Percentiles rank a stretch among this genome's conserved stretches.
Evolutionary conservation across 179 eudicot species (phyloP).

Genomic region (Beta lomatogona): DNA sequence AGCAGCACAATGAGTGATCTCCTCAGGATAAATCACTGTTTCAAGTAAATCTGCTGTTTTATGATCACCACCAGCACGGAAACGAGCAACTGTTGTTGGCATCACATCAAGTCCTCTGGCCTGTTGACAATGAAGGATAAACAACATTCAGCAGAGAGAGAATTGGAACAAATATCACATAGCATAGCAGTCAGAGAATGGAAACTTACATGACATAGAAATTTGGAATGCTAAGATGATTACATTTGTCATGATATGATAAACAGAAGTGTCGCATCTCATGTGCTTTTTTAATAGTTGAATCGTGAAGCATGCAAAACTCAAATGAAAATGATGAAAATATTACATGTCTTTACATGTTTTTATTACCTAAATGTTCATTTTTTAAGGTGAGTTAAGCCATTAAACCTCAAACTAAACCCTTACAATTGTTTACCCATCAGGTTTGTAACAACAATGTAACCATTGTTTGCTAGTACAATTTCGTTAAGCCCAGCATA

Average conservation of each 20-base stretch:
- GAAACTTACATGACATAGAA: neutral
- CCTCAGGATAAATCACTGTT: constrained; percentile 79
- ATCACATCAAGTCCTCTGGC: constrained; percentile 97
- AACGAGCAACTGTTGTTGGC: constrained; percentile 86
- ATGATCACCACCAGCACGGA: constrained; percentile 79
- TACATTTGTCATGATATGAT: neutral
- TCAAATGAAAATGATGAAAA: too few species aligned
- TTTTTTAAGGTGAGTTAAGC: neutral
- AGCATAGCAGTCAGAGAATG: neutral
- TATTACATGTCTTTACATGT: too few species aligned
- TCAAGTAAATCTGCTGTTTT: constrained; percentile 82
- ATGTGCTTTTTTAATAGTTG: neutral
- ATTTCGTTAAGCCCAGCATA: neutral
- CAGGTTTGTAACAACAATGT: neutral
- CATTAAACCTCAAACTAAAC: too few species aligned
- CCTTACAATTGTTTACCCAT: neutral
- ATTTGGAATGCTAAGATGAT: neutral
- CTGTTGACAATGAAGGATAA: constrained; percentile 33
- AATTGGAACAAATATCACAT: neutral
- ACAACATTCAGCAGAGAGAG: neutral
- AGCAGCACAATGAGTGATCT: constrained; percentile 91
- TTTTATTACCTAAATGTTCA: too few species aligned
- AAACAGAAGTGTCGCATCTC: neutral
- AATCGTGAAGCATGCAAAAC: neutral
- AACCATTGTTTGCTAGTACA: neutral